A percentile compares a stretch with the other conserved stretches of the same genome.
Evolutionary conservation across 2,329 filamentous ascomycete species (phyloP).

Genomic region (Paraphaeosphaeria sporulosa): DNA sequence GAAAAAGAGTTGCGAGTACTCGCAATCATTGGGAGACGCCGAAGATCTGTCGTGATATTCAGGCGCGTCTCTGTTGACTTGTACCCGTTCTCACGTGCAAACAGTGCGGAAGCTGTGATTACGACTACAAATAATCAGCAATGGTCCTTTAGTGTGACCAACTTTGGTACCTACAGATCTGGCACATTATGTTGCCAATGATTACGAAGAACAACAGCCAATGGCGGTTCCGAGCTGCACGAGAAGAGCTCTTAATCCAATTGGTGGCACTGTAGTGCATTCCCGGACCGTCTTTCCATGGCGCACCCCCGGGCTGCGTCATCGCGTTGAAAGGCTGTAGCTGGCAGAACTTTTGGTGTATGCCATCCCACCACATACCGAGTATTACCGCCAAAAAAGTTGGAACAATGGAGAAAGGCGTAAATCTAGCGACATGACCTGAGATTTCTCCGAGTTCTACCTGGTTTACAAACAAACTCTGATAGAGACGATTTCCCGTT

Average conservation of each 20-base stretch:
- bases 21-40: slow-evolving; percentile 15
- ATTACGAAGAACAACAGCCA: slow-evolving; percentile 23
- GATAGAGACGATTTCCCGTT: slow-evolving; percentile 9
- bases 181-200: slow-evolving; percentile 16
- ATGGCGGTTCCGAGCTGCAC: slow-evolving; percentile 16
- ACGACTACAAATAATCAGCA: slow-evolving; percentile 15
- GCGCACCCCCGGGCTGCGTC: slow-evolving; percentile 11
- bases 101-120: slow-evolving; percentile 20
- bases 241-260: not conserved
- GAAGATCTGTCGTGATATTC: slow-evolving; percentile 14
- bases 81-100: slow-evolving; percentile 10
- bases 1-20: slow-evolving; percentile 14
- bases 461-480: slow-evolving; percentile 20
- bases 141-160: not conserved
- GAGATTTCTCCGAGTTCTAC: not conserved
- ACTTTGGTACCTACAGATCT: slow-evolving; percentile 14
- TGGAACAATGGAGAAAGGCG: slow-evolving; percentile 26
- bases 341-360: slow-evolving; percentile 24
- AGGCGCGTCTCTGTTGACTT: not conserved
- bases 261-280: not conserved
- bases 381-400: slow-evolving; percentile 23
- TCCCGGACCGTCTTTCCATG: not conserved
- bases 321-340: slow-evolving; percentile 29
- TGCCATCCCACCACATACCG: slow-evolving; percentile 27
- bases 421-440: slow-evolving; percentile 14